phyloP scores from a whole-genome alignment of 1,139 yeast genomes.

The Sugiyamaella sp. region DNA sequence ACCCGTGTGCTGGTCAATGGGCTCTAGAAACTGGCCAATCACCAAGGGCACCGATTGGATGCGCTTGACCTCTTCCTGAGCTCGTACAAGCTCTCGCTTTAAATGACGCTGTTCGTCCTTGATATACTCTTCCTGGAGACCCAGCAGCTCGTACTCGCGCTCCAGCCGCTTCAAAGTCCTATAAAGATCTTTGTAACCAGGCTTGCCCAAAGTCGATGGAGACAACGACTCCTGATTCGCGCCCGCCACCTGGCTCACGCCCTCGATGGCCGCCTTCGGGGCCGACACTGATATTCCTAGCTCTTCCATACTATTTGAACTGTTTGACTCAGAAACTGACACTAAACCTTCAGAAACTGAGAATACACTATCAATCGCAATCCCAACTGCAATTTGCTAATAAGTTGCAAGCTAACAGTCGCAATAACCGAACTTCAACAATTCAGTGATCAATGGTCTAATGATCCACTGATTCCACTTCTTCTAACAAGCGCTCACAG shows the following conservation, averaged over 20 bases:
- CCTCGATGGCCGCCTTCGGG: conserved; percentile 31
- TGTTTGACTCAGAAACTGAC: neutral
- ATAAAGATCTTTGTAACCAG: conserved; percentile 61
- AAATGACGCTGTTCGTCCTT: conserved; percentile 97
- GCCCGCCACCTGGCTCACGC: conserved; percentile 33
- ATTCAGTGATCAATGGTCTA: neutral
- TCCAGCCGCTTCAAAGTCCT: conserved; percentile 82
- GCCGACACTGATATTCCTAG: conserved; percentile 53
- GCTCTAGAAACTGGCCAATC: conserved; percentile 97
- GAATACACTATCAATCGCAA: no score
- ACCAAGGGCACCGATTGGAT: conserved; percentile 97
- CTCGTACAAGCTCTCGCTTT: conserved; percentile 90
- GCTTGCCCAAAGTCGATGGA: neutral
- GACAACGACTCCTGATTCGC: neutral
- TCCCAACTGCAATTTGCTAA: no score
- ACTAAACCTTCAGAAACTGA: neutral
- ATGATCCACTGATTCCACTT: neutral
- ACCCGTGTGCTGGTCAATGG: conserved; percentile 95
- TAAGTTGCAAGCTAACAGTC: no score
- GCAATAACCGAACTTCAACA: no score
- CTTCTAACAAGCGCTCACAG: no score
- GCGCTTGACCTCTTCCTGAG: conserved; percentile 97
- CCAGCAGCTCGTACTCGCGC: conserved; percentile 80
- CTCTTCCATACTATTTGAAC: conserved; percentile 54
- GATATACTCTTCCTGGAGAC: conserved; percentile 91